Conservation (phyloP, 1,139 yeast genomes). For the Geotrichum macrosporum region DNA sequence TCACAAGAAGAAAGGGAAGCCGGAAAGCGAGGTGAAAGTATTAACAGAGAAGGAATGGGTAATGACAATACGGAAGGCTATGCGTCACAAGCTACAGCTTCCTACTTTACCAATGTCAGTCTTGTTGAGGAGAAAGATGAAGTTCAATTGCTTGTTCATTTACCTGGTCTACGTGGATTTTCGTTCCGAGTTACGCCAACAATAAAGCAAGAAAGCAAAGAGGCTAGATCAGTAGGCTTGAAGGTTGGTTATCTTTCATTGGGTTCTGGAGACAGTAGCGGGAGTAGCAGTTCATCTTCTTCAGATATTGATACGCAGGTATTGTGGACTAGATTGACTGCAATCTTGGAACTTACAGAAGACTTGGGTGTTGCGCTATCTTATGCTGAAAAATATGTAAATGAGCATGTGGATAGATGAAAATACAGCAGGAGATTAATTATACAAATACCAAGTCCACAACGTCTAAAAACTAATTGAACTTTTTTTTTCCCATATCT, state of each 20-base stretch:
- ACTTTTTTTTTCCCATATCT: too few species aligned
- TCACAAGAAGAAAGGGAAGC: neutral
- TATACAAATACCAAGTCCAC: neutral
- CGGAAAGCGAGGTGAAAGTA: too few species aligned
- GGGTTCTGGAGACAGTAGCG: conserved; percentile 2
- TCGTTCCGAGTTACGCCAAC: conserved; percentile 14
- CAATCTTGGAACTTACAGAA: conserved; percentile 19
- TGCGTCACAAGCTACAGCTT: neutral
- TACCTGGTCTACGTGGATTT: conserved; percentile 12
- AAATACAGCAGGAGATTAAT: neutral
- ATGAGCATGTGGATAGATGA: neutral
- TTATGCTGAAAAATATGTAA: conserved; percentile 5
- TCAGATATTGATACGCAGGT: conserved; percentile 4
- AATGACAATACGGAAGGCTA: neutral
- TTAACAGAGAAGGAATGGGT: neutral
- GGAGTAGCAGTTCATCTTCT: neutral
- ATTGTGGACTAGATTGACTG: conserved; percentile 10
- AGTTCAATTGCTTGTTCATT: conserved; percentile 11
- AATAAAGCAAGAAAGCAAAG: conserved; percentile 8
- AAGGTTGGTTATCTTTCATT: conserved; percentile 1
- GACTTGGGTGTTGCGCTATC: conserved; percentile 20
- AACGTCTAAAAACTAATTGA: neutral
- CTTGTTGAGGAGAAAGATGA: conserved; percentile 16
- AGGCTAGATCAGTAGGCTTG: neutral
- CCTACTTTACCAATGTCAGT: conserved; percentile 9